Evolutionary conservation across 2,329 filamentous ascomycete genomes (phyloP), one percentile per base, ranked within the genome.

Genomic region (Aspergillus aculeatinus): DNA sequence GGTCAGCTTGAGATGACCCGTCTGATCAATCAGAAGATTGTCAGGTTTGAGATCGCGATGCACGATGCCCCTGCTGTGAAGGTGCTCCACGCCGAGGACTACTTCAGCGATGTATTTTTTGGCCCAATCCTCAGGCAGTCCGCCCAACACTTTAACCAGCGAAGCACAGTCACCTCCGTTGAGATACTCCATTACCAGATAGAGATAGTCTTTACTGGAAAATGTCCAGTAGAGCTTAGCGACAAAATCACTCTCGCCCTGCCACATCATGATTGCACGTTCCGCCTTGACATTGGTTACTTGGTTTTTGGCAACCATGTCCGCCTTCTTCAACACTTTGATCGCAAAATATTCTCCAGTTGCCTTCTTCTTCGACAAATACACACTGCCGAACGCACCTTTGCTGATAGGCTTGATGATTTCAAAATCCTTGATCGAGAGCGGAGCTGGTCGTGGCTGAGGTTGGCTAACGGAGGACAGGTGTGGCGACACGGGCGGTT

Each of bases 231-330:
- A 99, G 12, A 99, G 84, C 79, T 99, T 99, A 27, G 95, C 95
- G 60, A 99, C 95, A 74, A 99, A 99, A 61, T 99, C 95, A 74
- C 96, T 99, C 76, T 98, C 92, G 23, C 95, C 95, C 79, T 99
- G 95, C 91, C 95, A 98, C 95, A 99, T 99, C 95, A 99, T 98
- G 73, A 99, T 99, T 23, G 96, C 96, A 66, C 95, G 87, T 77
- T 99, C 95, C 9, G 96, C 95, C 77, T 99, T 98, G 71, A 99
- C 95, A 72, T 99, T 99, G 67, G 95, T 96, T 68, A 99, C 93
- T 74, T 99, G 95, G 74, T 99, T 99, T 78, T 99, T 99, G 63
- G 95, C 95, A 63, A 99, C 92, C 95, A 99, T 99, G 81, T 99
- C 95, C n/a, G 95, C 93, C 78, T 99, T 99, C 74, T 98, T 98